These are phyloP conservation scores for Alisma plantagoaquatica DNA, from an alignment of 106 monocot species.

Conservation along the genomic window DNA sequence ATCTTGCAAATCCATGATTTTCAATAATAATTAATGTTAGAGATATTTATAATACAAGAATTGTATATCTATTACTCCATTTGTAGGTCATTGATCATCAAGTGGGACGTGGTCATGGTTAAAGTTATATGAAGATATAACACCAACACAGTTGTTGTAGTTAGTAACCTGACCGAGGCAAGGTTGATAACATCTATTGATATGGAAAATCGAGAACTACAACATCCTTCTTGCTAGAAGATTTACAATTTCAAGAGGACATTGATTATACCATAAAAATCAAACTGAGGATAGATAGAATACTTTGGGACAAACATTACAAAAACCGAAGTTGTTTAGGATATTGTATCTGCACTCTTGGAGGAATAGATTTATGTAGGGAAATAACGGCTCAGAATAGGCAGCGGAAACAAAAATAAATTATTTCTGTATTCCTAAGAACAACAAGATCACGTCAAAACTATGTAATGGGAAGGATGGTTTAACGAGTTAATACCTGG, in stretches of 20 bases:
- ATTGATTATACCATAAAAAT: slow-evolving; percentile 83
- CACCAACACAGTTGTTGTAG: slow-evolving; percentile 72
- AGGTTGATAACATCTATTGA: slow-evolving; percentile 42
- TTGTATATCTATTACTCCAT: too few relatives aligned
- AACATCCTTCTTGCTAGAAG: slow-evolving; percentile 80
- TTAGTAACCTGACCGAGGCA: slow-evolving; percentile 58
- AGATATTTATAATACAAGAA: too few relatives aligned
- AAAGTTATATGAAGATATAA: too few relatives aligned
- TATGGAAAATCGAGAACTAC: slow-evolving; percentile 90
- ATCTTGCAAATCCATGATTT: slow-evolving; percentile 72
- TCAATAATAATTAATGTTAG: too few relatives aligned
- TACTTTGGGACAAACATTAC: background rate
- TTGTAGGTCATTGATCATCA: too few relatives aligned
- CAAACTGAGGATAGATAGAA: background rate
- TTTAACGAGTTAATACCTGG: too few relatives aligned
- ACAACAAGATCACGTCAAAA: too few relatives aligned
- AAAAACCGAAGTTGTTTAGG: background rate
- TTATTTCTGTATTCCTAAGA: too few relatives aligned
- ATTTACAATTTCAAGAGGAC: slow-evolving; percentile 89
- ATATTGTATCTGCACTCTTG: slow-evolving; percentile 35
- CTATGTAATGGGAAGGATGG: too few relatives aligned
- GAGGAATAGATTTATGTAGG: slow-evolving; percentile 95
- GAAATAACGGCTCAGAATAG: too few relatives aligned
- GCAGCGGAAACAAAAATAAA: too few relatives aligned
- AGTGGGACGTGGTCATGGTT: too few relatives aligned